A percentile compares a stretch with the other conserved stretches of the same genome.
Conservation (phyloP, 2,329 filamentous ascomycete species). For the Colletotrichum theobromicola region DNA sequence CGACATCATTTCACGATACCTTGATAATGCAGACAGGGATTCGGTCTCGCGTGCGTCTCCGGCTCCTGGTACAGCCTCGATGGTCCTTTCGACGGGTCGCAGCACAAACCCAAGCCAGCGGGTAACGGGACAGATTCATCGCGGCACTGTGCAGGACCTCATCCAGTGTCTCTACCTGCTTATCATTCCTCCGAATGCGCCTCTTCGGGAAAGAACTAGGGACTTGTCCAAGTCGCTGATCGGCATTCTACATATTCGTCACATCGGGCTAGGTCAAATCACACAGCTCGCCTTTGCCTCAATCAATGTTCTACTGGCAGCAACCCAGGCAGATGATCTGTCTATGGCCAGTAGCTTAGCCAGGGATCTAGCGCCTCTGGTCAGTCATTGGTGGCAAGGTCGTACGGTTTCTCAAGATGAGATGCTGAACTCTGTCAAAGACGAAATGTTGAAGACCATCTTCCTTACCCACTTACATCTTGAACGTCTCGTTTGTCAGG, state of each 20-base stretch:
- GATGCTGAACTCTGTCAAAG: constrained; percentile 67
- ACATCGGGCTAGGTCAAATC: constrained; percentile 63
- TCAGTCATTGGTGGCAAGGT: constrained; percentile 79
- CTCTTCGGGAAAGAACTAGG: constrained; percentile 61
- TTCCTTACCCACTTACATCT: constrained; percentile 70
- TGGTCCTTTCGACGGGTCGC: constrained; percentile 33
- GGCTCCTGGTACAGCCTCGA: constrained; percentile 40
- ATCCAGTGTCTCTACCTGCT: constrained; percentile 71
- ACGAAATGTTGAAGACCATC: constrained; percentile 79
- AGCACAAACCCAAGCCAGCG: constrained; percentile 16
- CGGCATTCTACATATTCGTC: constrained; percentile 64
- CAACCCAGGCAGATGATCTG: constrained; percentile 72
- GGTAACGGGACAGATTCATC: constrained; percentile 26
- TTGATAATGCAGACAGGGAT: constrained; percentile 46
- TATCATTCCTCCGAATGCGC: constrained; percentile 70
- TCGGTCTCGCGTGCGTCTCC: constrained; percentile 50
- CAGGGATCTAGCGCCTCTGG: constrained; percentile 69
- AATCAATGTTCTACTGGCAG: constrained; percentile 73
- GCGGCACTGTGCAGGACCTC: constrained; percentile 48
- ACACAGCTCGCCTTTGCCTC: constrained; percentile 78
- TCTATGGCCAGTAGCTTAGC: constrained; percentile 65
- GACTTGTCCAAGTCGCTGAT: constrained; percentile 62
- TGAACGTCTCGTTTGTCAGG: constrained; percentile 57
- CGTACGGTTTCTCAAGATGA: constrained; percentile 67
- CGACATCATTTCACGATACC: constrained; percentile 60